phyloP scores from a whole-genome alignment of 805 yeast species.

The Henningerozyma blattae region DNA sequence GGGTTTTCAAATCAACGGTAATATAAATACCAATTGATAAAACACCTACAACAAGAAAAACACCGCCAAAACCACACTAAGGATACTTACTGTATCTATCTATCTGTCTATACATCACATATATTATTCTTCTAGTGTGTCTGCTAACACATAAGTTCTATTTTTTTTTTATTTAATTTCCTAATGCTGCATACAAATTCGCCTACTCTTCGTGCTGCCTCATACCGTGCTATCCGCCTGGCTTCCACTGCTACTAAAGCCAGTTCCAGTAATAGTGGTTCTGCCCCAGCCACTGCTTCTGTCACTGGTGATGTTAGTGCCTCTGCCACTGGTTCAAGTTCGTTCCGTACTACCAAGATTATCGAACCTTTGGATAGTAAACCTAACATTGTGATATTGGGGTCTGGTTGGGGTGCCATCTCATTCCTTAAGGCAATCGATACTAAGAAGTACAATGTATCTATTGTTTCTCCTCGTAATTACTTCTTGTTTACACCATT shows the following conservation, averaged over 20 bases:
- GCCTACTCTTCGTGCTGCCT: no score
- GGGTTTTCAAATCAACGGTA: no score
- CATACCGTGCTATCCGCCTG: no score
- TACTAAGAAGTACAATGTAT: constrained; percentile 77
- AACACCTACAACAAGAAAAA: no score
- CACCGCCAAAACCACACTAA: no score
- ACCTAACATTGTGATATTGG: constrained; percentile 48
- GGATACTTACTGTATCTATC: no score
- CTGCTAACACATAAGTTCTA: no score
- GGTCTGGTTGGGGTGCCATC: constrained; percentile 94
- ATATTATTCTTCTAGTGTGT: no score
- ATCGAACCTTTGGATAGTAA: constrained; percentile 22
- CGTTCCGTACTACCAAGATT: constrained; percentile 29
- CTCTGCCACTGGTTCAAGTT: constrained; percentile 28
- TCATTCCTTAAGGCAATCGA: constrained; percentile 76
- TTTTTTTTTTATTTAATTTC: no score
- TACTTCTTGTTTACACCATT: constrained; percentile 90
- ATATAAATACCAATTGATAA: no score
- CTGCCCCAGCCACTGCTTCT: constrained; percentile 1
- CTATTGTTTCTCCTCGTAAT: constrained; percentile 84
- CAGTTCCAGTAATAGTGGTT: neutral
- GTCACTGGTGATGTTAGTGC: constrained; percentile 6
- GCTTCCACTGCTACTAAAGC: neutral
- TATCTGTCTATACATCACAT: no score
- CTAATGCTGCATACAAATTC: no score